phyloP scores from a whole-genome alignment of 768 basidiomycete genomes.

The Tephrocybe sp. region DNA sequence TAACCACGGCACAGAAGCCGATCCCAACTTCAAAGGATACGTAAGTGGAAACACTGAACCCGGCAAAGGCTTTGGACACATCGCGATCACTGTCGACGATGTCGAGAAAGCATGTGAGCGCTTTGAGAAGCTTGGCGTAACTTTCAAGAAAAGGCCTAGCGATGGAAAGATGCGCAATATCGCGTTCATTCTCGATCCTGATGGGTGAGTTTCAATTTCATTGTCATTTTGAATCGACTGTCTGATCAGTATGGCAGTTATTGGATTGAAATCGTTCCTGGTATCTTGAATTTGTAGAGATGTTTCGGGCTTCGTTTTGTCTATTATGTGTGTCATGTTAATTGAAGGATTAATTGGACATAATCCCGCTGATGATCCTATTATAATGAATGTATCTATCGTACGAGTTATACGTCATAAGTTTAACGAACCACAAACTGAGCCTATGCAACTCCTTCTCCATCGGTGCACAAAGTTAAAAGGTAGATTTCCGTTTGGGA shows the following conservation, averaged over 20 bases:
- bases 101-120: conserved; percentile 81
- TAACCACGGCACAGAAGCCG: conserved; percentile 89
- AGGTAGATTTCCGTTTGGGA: neutral
- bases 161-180: conserved; percentile 88
- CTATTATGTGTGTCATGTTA: too few species aligned
- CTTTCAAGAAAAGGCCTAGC: conserved; percentile 83
- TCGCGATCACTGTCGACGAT: conserved; percentile 82
- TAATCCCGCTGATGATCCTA: too few species aligned
- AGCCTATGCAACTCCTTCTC: neutral
- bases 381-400: too few species aligned
- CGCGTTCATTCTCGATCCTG: conserved; percentile 84
- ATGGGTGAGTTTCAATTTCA: conserved; percentile 50
- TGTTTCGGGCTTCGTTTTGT: too few species aligned
- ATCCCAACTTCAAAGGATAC: conserved; percentile 79
- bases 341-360: too few species aligned
- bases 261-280: conserved; percentile 59
- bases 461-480: neutral
- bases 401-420: too few species aligned
- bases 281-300: conserved; percentile 22
- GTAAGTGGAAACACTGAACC: conserved; percentile 84
- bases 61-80: conserved; percentile 82
- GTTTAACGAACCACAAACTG: too few species aligned
- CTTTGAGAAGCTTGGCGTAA: conserved; percentile 77
- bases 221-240: neutral
- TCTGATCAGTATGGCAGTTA: conserved; percentile 36